A percentile compares a stretch with the other conserved stretches of the same genome.
These are phyloP conservation scores for Boletus sensibilis DNA, from an alignment of 768 basidiomycete genomes.

Conservation along the genomic window DNA sequence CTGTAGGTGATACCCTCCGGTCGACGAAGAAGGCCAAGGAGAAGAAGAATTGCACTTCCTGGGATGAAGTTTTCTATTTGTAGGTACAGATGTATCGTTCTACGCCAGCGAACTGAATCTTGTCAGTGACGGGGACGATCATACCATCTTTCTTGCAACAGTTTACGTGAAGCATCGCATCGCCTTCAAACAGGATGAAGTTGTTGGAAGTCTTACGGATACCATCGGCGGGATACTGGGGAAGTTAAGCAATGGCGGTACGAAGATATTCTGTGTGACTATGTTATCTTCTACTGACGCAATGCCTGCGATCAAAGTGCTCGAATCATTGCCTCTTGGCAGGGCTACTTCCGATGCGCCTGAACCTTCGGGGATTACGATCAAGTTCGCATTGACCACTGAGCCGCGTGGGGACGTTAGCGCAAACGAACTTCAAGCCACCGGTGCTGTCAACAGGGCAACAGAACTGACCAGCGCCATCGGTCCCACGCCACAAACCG, in stretches of 20 bases:
- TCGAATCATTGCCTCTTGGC: not conserved
- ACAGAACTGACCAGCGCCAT: not conserved
- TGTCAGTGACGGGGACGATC: not conserved
- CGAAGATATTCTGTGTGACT: not conserved
- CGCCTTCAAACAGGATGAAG: not conserved
- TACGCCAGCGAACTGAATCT: not conserved
- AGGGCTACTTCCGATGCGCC: not conserved
- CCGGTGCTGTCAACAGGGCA: not conserved
- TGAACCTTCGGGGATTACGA: not conserved
- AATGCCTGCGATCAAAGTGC: not conserved
- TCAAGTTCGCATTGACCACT: not conserved
- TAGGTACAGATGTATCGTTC: not conserved
- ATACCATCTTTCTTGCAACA: not conserved
- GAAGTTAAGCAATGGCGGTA: not conserved
- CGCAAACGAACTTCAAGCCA: not conserved
- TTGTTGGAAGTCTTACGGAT: not conserved
- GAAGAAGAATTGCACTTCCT: not conserved
- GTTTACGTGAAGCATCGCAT: not conserved
- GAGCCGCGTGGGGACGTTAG: not conserved
- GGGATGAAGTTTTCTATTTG: not conserved
- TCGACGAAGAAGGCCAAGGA: not conserved
- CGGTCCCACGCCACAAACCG: not conserved
- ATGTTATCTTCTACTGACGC: not conserved
- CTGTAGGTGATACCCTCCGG: not conserved
- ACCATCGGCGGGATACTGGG: not conserved